phyloP scores from a whole-genome alignment of 495 filamentous ascomycete genomes.

The Oleoguttula mirabilis region DNA sequence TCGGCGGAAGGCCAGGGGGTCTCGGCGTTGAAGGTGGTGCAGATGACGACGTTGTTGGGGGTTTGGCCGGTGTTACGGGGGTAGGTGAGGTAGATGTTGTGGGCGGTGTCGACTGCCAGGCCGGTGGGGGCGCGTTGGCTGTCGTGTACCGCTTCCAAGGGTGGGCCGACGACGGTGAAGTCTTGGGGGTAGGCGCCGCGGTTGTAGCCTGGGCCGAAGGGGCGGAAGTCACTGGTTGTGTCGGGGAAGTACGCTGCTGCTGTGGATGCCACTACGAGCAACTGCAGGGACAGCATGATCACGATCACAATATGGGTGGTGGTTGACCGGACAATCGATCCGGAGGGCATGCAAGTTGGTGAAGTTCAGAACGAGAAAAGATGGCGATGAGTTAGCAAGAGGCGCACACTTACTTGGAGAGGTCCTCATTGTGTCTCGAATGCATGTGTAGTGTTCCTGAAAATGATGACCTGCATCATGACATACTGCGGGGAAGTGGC shows the following conservation, averaged over 20 bases:
- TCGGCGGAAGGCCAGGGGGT: slow-evolving; percentile 23
- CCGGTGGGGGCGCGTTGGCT: slow-evolving; percentile 20
- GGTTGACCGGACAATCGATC: too few species aligned
- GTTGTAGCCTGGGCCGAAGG: slow-evolving; percentile 15
- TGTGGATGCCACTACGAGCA: too few species aligned
- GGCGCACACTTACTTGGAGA: too few species aligned
- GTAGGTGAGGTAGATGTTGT: slow-evolving; percentile 24
- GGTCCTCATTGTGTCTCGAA: too few species aligned
- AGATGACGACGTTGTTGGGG: slow-evolving; percentile 21
- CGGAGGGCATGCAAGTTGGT: too few species aligned
- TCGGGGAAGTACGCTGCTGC: slow-evolving; percentile 8
- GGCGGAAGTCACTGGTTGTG: slow-evolving; percentile 5
- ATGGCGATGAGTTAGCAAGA: too few species aligned
- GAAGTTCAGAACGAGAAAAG: too few species aligned
- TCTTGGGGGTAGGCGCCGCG: slow-evolving; percentile 14
- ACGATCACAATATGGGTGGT: too few species aligned
- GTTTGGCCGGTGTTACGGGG: slow-evolving; percentile 22
- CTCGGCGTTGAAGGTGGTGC: slow-evolving; percentile 18
- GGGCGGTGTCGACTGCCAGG: slow-evolving; percentile 20
- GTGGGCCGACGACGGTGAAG: slow-evolving; percentile 21
- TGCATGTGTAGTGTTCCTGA: too few species aligned
- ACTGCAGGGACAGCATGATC: too few species aligned
- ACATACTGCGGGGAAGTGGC: too few species aligned
- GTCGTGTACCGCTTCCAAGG: slow-evolving; percentile 24
- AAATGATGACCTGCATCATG: too few species aligned